Evolutionary conservation across 179 eudicot species (phyloP), one percentile per base, ranked within the genome.

Genomic region (Gypsophila paniculata): DNA sequence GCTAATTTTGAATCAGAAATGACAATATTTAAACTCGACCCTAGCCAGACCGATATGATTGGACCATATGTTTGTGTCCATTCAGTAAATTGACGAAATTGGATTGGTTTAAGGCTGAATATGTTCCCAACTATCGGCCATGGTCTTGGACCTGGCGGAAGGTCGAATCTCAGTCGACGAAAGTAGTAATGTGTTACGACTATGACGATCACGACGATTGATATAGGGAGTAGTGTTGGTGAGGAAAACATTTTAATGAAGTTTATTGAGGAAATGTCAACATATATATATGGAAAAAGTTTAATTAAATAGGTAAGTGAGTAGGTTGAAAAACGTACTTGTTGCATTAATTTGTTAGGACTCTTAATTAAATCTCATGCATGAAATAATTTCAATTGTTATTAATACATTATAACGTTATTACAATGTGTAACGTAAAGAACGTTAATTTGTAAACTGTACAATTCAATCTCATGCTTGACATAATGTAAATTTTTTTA

Each of bases 101-200:
- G 44, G 36, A 71, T 36, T 13, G 72, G 80, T 49, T 80, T 76
- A 8, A 83, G 39, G 13, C 13, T 13, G n/a, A 59, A 68, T 3
- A 81, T 46, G 74, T 81, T 81, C 22, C 84, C 87, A 0, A 79
- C 49, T 0, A 81, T 60, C 8, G 84, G 87, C 84, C 83, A 81
- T 5, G 79, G 79, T 0, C 73, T 76, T 0, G 91, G 91, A 29
- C 91, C 88, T 0, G 88, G 89, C 0, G 89, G 89, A 58, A 84
- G 85, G 48, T 77, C 78, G 81, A 73, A 77, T 23, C 75, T 72
- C 54, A 79, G 78, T 57, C 77, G 68, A 54, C 69, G 73, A 75
- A 71, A 75, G 59, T 72, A 73, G 51, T 77, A 61, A 70, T 78
- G 54, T 44, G 70, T 0, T 61, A 72, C 38, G 74, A 72, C 0